phyloP scores from a whole-genome alignment of 2,329 filamentous ascomycete genomes.

The Microascus cirrosus region DNA sequence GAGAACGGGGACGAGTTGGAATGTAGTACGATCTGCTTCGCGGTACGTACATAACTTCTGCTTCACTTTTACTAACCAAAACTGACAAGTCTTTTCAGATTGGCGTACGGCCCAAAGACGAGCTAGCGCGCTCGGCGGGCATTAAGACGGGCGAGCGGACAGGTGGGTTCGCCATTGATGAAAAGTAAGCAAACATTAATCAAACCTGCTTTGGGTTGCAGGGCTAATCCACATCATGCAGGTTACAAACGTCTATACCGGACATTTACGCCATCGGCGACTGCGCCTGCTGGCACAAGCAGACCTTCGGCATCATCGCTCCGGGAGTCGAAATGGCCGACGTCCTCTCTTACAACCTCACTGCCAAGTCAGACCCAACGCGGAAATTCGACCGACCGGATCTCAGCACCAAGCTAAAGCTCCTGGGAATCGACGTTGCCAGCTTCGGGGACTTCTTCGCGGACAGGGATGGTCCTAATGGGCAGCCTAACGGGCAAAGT shows the following conservation, averaged over 20 bases:
- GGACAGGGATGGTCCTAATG: slow-evolving; percentile 69
- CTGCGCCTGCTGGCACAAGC: slow-evolving; percentile 79
- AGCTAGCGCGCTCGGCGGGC: slow-evolving; percentile 57
- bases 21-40: slow-evolving; percentile 78
- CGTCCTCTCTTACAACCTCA: slow-evolving; percentile 82
- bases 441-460: slow-evolving; percentile 93
- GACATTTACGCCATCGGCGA: slow-evolving; percentile 84
- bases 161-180: slow-evolving; percentile 63
- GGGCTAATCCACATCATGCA: too few relatives aligned
- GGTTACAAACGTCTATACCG: slow-evolving; percentile 55
- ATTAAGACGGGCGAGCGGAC: slow-evolving; percentile 63
- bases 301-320: slow-evolving; percentile 81
- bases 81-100: slow-evolving; percentile 28
- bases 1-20: slow-evolving; percentile 70
- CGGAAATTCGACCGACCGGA: slow-evolving; percentile 71
- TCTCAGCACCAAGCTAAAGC: slow-evolving; percentile 82
- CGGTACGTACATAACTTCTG: slow-evolving; percentile 18
- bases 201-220: too few relatives aligned
- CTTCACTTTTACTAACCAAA: neutral
- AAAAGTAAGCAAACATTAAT: slow-evolving; percentile 20
- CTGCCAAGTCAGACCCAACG: slow-evolving; percentile 59
- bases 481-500: slow-evolving; percentile 38
- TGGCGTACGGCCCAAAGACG: slow-evolving; percentile 71
- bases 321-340: slow-evolving; percentile 91
- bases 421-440: slow-evolving; percentile 82